These are phyloP conservation scores for Venturia aucupariae DNA, from an alignment of 2,329 filamentous ascomycete genomes.

Conservation along the genomic window DNA sequence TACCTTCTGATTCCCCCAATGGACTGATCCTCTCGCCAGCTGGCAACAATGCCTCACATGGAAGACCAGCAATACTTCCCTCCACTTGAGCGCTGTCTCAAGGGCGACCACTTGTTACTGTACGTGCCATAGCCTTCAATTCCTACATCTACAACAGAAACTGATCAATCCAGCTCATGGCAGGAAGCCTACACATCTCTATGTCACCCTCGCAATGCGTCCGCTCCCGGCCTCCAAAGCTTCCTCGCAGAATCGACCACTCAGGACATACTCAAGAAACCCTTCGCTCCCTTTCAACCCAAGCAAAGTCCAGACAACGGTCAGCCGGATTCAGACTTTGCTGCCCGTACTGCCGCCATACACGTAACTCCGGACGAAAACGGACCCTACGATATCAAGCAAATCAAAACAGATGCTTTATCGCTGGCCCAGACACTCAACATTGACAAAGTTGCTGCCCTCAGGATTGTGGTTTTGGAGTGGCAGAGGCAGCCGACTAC, in stretches of 20 bases:
- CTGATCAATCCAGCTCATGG: constrained; percentile 47
- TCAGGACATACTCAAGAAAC: constrained; percentile 57
- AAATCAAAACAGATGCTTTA: constrained; percentile 73
- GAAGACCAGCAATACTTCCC: constrained; percentile 65
- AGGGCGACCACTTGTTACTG: constrained; percentile 71
- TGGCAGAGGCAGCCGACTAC: constrained; percentile 65
- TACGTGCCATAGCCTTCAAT: constrained; percentile 40
- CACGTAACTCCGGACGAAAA: constrained; percentile 63
- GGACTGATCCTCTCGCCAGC: background rate
- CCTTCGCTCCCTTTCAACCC: constrained; percentile 61
- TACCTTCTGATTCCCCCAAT: background rate
- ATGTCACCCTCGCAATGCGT: constrained; percentile 42
- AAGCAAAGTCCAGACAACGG: constrained; percentile 52
- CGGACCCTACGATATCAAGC: constrained; percentile 61
- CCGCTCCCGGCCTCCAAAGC: constrained; percentile 43
- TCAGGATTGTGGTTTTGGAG: constrained; percentile 74
- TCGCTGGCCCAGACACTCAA: constrained; percentile 75
- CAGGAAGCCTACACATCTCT: constrained; percentile 46
- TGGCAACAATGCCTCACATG: constrained; percentile 25
- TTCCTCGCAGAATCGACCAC: constrained; percentile 67
- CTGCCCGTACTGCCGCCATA: constrained; percentile 79
- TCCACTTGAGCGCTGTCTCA: constrained; percentile 75
- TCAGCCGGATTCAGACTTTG: constrained; percentile 49
- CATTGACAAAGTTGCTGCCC: constrained; percentile 71
- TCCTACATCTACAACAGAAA: background rate